Base-by-base conservation (phyloP, 805 yeast genomes). In the Starmerella stigmatis region DNA sequence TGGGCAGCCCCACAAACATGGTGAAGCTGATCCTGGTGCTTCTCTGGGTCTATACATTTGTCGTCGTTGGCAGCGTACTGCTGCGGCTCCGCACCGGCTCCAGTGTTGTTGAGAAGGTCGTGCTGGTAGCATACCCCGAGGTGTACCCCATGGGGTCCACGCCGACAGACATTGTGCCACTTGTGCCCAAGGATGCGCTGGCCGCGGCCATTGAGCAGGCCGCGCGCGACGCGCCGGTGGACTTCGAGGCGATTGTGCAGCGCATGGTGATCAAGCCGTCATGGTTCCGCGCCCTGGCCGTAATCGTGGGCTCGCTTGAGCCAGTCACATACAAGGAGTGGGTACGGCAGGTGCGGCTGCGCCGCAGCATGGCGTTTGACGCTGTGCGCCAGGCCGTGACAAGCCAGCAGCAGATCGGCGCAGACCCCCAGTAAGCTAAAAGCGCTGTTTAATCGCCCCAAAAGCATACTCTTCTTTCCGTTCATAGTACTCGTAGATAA, bases 271-370 rank as follows among this genome's bases (percentile, higher is more conserved):
- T 38, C 16, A 30, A 33, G 20, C 47, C 47, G 11, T 31, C 44
- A 4, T 19, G 17, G 37, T 12, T 16, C 15, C 46, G 32, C 33
- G 28, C 17, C 9, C 19, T 39, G 3, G 33, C 34, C 6, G 21
- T 46, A 5, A 20, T 30, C 25, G 7, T 43, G 4, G 32, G 26
- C 9, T 37, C 35, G 11, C 25, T 33, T 10, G 40, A 35, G 16
- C 44, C 46, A 2, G 22, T 30, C 9, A 16, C 36, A 10, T 33
- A 22, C 20, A 20, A 17, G 17, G 29, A 23, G 15, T 46, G 50
- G 50, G 4, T n/a, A 6, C 48, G 15, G 15, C 31, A 38, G 23
- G 37, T 41, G 26, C 27, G 44, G 4, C 23, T 31, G 30, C 44
- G 44, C 19, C 41, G 41, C 5, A 28, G 33, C 26, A 19, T 28